phyloP scores from a whole-genome alignment of 768 basidiomycete species.

The Kwoniella mangroviensis region DNA sequence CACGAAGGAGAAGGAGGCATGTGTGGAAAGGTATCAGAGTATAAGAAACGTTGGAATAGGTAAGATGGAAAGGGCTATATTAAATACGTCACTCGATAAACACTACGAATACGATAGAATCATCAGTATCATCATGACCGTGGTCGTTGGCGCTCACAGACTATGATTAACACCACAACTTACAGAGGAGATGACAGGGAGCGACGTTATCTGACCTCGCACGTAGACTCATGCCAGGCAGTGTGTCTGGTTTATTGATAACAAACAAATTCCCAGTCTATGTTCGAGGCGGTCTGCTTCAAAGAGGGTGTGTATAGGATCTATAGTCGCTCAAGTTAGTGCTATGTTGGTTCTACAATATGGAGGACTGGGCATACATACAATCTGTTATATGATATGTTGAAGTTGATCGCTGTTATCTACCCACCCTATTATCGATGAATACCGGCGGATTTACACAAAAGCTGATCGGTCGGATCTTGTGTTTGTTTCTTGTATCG shows the following conservation, averaged over 20 bases:
- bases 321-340: no score
- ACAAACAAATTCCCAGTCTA: no score
- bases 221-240: conserved; percentile 5
- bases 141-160: no score
- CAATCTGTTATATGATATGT: neutral
- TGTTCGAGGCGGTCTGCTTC: no score
- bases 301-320: no score
- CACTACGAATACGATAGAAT: neutral
- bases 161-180: neutral
- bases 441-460: neutral
- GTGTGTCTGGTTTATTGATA: neutral
- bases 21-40: neutral
- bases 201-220: neutral
- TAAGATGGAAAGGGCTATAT: neutral
- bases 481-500: no score
- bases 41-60: neutral
- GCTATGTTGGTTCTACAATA: no score
- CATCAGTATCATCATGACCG: neutral
- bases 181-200: conserved; percentile 1
- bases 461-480: neutral
- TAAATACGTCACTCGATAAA: neutral
- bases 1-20: neutral
- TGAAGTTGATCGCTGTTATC: neutral
- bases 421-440: neutral
- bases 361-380: no score